Evolutionary conservation across 2,329 filamentous ascomycete genomes (phyloP).

Genomic region (Amphichorda felina): DNA sequence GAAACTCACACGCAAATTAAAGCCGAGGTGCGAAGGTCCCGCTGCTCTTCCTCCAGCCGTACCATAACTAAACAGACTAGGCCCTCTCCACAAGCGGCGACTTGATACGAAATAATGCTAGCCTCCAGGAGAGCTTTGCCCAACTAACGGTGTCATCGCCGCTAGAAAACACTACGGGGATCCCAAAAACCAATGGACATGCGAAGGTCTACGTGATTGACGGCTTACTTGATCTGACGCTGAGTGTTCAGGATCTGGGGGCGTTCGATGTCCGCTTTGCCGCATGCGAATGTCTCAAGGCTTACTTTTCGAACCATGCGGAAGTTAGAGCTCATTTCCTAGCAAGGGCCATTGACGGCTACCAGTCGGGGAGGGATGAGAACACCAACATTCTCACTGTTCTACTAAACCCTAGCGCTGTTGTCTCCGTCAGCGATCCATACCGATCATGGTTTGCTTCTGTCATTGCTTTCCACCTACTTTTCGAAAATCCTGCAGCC

Average conservation of each 20-base stretch:
- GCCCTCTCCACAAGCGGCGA: conserved; percentile 79
- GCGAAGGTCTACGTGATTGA: conserved; percentile 81
- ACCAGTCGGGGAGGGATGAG: conserved; percentile 64
- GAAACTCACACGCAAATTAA: conserved; percentile 65
- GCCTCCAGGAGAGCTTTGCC: conserved; percentile 80
- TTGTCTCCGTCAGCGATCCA: conserved; percentile 57
- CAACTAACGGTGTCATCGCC: conserved; percentile 66
- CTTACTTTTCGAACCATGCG: conserved; percentile 76
- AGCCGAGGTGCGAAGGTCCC: conserved; percentile 50
- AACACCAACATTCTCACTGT: conserved; percentile 82
- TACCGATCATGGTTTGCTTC: conserved; percentile 87
- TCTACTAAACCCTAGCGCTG: conserved; percentile 55
- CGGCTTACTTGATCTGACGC: conserved; percentile 70
- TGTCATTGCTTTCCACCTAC: conserved; percentile 72
- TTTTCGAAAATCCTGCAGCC: conserved; percentile 68
- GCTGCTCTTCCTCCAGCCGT: conserved; percentile 1
- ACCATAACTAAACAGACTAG: conserved; percentile 22
- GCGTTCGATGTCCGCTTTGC: conserved; percentile 74
- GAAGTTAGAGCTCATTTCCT: conserved; percentile 80
- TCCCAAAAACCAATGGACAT: conserved; percentile 36
- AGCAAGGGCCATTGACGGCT: conserved; percentile 77
- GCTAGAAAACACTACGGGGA: conserved; percentile 22
- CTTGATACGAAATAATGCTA: conserved; percentile 69
- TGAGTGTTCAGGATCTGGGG: conserved; percentile 54
- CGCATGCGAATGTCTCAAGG: conserved; percentile 82